Percentiles rank a stretch among this genome's conserved stretches.
Evolutionary conservation across 2,329 filamentous ascomycete species (phyloP).

Genomic region (Colletotrichum scovillei): DNA sequence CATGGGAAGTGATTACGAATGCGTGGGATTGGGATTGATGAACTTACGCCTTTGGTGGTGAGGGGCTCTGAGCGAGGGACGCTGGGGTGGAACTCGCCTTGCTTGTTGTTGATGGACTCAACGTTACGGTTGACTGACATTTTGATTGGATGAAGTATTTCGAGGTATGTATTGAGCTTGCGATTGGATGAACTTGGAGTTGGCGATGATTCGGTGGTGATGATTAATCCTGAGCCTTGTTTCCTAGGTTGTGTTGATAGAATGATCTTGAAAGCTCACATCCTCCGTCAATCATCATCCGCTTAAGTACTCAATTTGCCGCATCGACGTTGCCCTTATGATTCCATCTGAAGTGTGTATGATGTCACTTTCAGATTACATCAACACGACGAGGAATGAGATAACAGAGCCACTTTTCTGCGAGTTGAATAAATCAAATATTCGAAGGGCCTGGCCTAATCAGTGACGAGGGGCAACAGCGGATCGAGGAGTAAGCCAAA

Average conservation of each 20-base stretch:
- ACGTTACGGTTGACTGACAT: slow-evolving; percentile 60
- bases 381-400: slow-evolving; percentile 13
- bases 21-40: background rate
- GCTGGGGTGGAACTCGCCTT: slow-evolving; percentile 66
- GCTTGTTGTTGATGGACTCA: slow-evolving; percentile 60
- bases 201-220: background rate
- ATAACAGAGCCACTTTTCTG: slow-evolving; percentile 29
- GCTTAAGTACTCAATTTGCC: slow-evolving; percentile 13
- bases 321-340: too few species aligned
- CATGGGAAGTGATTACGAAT: background rate
- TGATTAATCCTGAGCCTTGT: background rate
- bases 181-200: background rate
- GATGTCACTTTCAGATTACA: slow-evolving; percentile 23
- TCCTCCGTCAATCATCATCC: background rate
- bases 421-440: background rate
- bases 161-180: background rate
- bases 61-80: slow-evolving; percentile 64
- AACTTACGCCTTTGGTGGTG: slow-evolving; percentile 65
- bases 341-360: background rate
- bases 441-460: background rate
- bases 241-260: background rate
- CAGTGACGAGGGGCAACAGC: too few species aligned
- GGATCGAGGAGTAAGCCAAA: background rate
- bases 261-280: fast-evolving
- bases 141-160: slow-evolving; percentile 23